These are phyloP conservation scores for Scutellaria galericulata DNA, from an alignment of 257 asterid species.

Conservation along the genomic window DNA sequence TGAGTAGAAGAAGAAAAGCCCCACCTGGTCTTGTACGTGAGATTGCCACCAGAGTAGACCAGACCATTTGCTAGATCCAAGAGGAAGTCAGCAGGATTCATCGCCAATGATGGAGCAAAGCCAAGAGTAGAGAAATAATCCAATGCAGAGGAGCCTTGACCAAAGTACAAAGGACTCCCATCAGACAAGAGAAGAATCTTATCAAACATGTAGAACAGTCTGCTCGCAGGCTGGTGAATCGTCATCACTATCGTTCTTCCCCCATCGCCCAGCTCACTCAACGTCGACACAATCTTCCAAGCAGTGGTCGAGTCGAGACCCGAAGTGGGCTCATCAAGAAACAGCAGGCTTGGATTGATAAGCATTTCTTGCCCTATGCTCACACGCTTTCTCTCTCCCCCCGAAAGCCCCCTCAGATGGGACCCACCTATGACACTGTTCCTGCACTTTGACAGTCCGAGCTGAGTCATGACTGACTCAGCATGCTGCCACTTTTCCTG, in stretches of 20 bases:
- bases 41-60: constrained; percentile 29
- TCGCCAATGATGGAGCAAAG: constrained; percentile 53
- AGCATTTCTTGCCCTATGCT: constrained; percentile 90
- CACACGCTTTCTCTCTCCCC: constrained; percentile 80
- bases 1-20: constrained; percentile 61
- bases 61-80: constrained; percentile 80
- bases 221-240: constrained; percentile 83
- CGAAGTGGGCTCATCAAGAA: constrained; percentile 85
- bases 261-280: constrained; percentile 58
- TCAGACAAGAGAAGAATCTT: constrained; percentile 68
- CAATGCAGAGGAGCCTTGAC: constrained; percentile 54
- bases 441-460: constrained; percentile 59
- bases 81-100: constrained; percentile 87
- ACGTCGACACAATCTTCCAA: constrained; percentile 61
- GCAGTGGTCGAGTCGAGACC: constrained; percentile 86
- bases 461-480: constrained; percentile 59
- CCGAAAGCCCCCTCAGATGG: constrained; percentile 63
- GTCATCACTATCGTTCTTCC: constrained; percentile 76
- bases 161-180: constrained; percentile 66
- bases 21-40: constrained; percentile 38
- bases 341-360: constrained; percentile 68
- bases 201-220: constrained; percentile 71
- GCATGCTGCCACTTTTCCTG: constrained; percentile 53
- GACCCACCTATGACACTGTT: constrained; percentile 55
- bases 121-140: constrained; percentile 60